Evolutionary conservation across 495 filamentous ascomycete species (phyloP), one percentile per base, ranked within the genome.

Genomic region (Xylaria bambusicola): DNA sequence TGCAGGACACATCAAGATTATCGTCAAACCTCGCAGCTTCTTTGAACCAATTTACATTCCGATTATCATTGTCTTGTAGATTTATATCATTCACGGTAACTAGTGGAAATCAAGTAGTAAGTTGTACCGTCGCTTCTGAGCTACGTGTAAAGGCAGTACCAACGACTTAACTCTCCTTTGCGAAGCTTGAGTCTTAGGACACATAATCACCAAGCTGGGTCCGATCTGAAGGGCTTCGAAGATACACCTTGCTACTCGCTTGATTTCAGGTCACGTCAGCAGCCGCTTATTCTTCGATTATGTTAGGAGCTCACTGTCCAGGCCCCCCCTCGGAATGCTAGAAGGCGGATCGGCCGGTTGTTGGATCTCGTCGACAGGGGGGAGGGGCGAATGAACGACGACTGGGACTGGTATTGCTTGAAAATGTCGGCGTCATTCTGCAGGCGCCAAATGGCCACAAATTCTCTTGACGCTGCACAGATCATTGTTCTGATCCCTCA

Each of bases 381-480:
- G 31, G 79, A 58, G 15, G 70, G 71, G 23, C 70, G 71, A 21
- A 76, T 49, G 55, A 57, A 64, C 0, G 69, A 66, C 2, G 70
- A 73, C 46, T 65, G 52, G 45, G 49, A 24, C 61, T 75, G 75
- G 64, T 77, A 78, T 62, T 61, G 72, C 52, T 66, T 70, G 13
- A 79, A 69, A 58, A 81, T 53, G 48, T 76, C 69, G 24, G 69
- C 68, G 62, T 81, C 76, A 58, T 80, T 79, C 38, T 69, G 62
- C 20, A 78, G 49, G 18, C 71, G 71, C 66, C 62, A 68, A n/a
- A 59, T 77, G 71, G 51, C 53, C 52, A 12, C 66, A 58, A 26
- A 71, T 67, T 47, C 66, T 75, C 62, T 78, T 78, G 46, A 75
- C 63, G 45, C 77, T 69, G 18, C 74, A 71, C 31, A n/a, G 59